Base-by-base conservation (phyloP, 2,329 filamentous ascomycete species). In the Hypoxylon sp. region DNA sequence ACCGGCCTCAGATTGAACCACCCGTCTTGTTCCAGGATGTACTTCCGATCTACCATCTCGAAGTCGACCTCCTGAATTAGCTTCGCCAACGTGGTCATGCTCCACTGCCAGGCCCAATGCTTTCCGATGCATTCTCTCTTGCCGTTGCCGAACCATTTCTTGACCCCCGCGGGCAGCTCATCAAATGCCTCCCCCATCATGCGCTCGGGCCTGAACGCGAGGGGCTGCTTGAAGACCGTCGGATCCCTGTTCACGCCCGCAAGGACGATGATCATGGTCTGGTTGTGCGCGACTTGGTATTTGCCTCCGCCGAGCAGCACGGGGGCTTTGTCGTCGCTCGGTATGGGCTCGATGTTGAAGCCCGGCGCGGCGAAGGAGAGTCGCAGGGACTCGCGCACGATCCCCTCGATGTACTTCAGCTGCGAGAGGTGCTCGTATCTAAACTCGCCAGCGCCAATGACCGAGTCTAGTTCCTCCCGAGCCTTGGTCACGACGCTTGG, bases 361-460 rank as follows among this genome's bases (percentile, higher is more conserved):
- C 83, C 81, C 0, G 85, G 85, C 0, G 86, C 84, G 0, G 85
- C 81, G 30, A 81, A 83, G 0, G 82, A 82, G 1, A 89, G 80
- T 0, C 87, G 83, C 6, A 89, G 77, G 0, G 84, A 80, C 72
- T 88, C 85, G 53, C 83, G 81, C 24, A 88, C 74, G 24, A 87
- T 74, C 32, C 81, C 86, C 56, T 84, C 82, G 48, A 88, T 70
- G 72, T 87, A 89, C 9, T 79, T 77, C 2, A 89, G 79, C 66
- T 82, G 81, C 0, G 78, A 70, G 1, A 89, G 73, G 70, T 88
- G 84, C 5, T 82, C 81, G 49, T 82, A 73, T 0, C 74, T 76
- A 28, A 88, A 75, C 1, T 81, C 77, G 1, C 74, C 78, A 2
- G 76, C 72, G 0, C 84, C 84, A 24, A 86, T 75, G 0, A 88